Base-by-base conservation (phyloP, 129 eudicot species). In the Daucus carota region DNA sequence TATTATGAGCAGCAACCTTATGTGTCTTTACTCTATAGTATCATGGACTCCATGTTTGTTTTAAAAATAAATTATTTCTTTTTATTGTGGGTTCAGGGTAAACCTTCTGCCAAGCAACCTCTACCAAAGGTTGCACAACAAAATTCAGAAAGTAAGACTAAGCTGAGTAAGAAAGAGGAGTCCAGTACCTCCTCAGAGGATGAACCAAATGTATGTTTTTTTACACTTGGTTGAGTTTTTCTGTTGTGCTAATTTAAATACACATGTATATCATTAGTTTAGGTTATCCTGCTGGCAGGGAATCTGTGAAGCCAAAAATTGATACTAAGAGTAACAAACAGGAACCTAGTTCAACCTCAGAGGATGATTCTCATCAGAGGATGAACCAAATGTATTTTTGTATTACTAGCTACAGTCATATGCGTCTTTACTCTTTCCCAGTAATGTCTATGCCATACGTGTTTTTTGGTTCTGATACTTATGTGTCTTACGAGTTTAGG, bases 321-420 rank as follows among this genome's bases (percentile, higher is more conserved):
- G 40, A 36, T 2, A 36, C 40, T 5, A 36, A 36, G 40, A 36
- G 40, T 36, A 36, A 36, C 3, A 36, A 36, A 5, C 40, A 36
- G 40, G 40, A 36, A 36, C 5, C 40, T 36, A 36, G 40, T 36
- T 36, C 40, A 36, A 1, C 40, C 40, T 36, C 40, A 36, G 40
- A 36, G 40, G 5, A 5, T 36, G 40, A 36, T 36, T 36, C 40
- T 20, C 33, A 14, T 82, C 86, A 5, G 84, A 81, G 70, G 84
- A 76, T n/a, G 75, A 77, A 24, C 34, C 22, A 45, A 81, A 85
- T 83, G 86, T 85, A 24, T 67, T 32, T 13, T 41, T 70, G 12
- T 26, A 70, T 42, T 42, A 22, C 20, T 26, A 18, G 12, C 1
- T 36, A 6, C 47, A 17, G 0, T 8, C 0, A 20, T n/a, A n/a